Evolutionary conservation across 139 green algal genomes (phyloP).

Genomic region (Closterium sp.): DNA sequence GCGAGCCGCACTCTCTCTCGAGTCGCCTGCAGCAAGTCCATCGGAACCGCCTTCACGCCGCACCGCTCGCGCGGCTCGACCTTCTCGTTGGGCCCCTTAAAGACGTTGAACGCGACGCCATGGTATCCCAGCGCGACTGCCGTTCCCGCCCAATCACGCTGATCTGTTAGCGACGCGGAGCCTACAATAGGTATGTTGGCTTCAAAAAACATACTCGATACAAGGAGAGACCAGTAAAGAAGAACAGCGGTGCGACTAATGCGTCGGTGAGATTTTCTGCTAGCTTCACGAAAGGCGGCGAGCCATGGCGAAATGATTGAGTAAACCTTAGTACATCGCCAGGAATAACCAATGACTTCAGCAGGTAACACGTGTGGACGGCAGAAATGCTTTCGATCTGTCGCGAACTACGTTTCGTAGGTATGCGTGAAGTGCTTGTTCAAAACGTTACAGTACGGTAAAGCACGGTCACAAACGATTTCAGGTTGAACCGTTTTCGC

Average conservation of each 20-base stretch:
- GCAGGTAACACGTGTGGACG: no score
- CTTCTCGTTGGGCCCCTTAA: not conserved
- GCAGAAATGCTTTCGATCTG: no score
- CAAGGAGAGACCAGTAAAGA: not conserved
- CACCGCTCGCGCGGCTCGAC: not conserved
- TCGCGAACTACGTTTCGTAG: no score
- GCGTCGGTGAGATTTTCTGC: no score
- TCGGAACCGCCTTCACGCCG: not conserved
- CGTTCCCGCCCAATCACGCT: not conserved
- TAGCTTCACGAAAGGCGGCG: not conserved
- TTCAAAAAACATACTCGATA: not conserved
- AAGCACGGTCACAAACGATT: no score
- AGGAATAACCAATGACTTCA: no score
- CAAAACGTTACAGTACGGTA: no score
- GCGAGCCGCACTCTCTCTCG: not conserved
- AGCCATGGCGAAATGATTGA: not conserved
- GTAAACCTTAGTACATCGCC: not conserved
- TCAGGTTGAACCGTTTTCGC: no score
- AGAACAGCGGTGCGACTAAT: not conserved
- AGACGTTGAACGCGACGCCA: not conserved
- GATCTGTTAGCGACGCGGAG: not conserved
- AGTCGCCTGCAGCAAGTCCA: not conserved
- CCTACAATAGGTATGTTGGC: not conserved
- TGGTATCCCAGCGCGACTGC: not conserved
- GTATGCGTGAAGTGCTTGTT: no score